Base-by-base conservation (phyloP, 2,329 filamentous ascomycete genomes). In the Aspergillus pseudonomiae region DNA sequence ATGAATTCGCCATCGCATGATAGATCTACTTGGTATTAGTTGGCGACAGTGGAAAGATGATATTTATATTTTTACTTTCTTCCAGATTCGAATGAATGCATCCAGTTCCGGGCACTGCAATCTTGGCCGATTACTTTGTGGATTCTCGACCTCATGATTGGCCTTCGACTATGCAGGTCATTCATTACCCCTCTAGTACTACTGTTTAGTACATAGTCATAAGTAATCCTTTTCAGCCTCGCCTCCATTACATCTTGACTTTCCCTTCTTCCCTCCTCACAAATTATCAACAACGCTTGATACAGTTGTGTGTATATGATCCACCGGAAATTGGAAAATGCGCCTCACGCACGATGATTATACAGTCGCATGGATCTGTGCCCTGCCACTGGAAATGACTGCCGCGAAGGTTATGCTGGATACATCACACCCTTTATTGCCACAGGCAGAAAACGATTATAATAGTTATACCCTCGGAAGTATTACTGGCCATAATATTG, bases 331-430 rank as follows among this genome's bases (percentile, higher is more conserved):
- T 19, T 19, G 12, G 16, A n/a, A 41, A 10, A 41, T 41, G 36
- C 16, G 36, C 7, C 36, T 41, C 36, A 19, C 6, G 16, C 36
- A 41, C 6, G 36, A 41, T 41, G 36, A 65, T 6, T 78, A 78
- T 62, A 73, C 69, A 1, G 65, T 77, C 32, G 75, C 10, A 57
- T 64, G 4, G 36, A 41, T 41, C 36, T 41, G 16, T 41, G 36
- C 36, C 36, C 16, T 41, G 36, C 36, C 36, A 19, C 60, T 71
- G 6, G 74, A 77, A 57, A 63, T 72, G 63, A 68, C 66, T 4
- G 74, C 74, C 7, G 73, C 72, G 10, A 62, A 56, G 5, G 63
- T 60, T 6, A 72, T 75, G 71, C 62, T 78, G 2, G 75, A 78
- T 60, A 65, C 72, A 5, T 53, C 61, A 6, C 74, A 76, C 56